These are phyloP conservation scores for Clitopilus passeckerianus DNA, from an alignment of 768 basidiomycete genomes.

Conservation along the genomic window DNA sequence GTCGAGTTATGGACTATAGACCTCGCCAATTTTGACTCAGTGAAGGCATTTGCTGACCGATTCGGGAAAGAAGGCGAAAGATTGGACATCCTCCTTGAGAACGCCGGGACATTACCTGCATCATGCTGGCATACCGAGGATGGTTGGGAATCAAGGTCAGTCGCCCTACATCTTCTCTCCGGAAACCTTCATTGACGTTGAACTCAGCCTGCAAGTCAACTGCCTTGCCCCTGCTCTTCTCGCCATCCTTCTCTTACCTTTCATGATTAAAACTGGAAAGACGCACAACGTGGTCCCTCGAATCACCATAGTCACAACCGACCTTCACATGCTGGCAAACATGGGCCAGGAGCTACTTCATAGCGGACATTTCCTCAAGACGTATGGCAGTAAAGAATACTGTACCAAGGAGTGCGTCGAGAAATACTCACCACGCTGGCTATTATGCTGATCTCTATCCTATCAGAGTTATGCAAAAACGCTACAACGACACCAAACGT, in stretches of 20 bases:
- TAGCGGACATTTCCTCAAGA: constrained; percentile 20
- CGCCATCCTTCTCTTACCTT: constrained; percentile 36
- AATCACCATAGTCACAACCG: constrained; percentile 40
- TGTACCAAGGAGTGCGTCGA: constrained; percentile 16
- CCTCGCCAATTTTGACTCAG: constrained; percentile 33
- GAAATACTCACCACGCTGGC: background rate
- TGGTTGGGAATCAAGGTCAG: constrained; percentile 43
- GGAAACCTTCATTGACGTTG: background rate
- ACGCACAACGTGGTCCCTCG: constrained; percentile 24
- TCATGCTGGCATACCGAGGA: constrained; percentile 23
- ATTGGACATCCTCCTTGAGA: constrained; percentile 41
- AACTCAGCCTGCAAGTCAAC: constrained; percentile 42
- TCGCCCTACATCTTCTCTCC: background rate
- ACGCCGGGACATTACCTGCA: constrained; percentile 24
- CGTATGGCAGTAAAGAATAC: constrained; percentile 25
- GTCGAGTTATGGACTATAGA: constrained; percentile 38
- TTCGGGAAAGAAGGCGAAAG: constrained; percentile 26
- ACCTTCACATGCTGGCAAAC: constrained; percentile 27
- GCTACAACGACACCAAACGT: constrained; percentile 34
- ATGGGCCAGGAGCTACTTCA: constrained; percentile 20
- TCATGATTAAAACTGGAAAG: constrained; percentile 30
- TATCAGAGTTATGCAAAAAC: constrained; percentile 9
- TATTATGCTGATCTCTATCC: background rate
- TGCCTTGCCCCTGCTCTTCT: constrained; percentile 34
- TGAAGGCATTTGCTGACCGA: constrained; percentile 30